Base-by-base conservation (phyloP, 768 basidiomycete genomes). In the Mycena rosella region DNA sequence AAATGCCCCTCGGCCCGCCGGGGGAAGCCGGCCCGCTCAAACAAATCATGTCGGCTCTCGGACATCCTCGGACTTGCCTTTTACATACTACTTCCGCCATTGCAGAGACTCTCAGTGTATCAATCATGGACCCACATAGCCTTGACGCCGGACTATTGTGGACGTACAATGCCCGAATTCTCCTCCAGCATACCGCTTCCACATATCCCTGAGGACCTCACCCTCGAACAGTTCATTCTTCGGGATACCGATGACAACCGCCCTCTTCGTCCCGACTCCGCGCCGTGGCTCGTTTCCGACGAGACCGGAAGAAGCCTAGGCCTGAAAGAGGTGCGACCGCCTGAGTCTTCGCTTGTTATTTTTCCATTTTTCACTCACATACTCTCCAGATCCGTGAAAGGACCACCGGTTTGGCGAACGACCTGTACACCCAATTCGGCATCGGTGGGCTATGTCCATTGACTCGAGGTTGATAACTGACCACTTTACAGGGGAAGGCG, bases 311-410 rank as follows among this genome's bases (percentile, higher is more conserved):
- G 17, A 15, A 32, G 14, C 1, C 3, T 47, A 20, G 1, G 32
- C 22, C 22, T 58, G 30, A 22, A 30, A 30, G 42, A 58, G 24
- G 42, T 45, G 10, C 18, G 44, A 22, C 30, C 15, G 8, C 18
- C 2, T 30, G 2, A 18, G 2, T 13, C n/a, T 45, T 38, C 15
- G n/a, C 38, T 5, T 15, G 32, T 34, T n/a, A n/a, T n/a, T 15
- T 18, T 15, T 40, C 17, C 38, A 15, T 40, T 18, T 18, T 40
- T 36, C 8, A 36, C 8, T 40, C 20, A 22, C 3, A 44, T 51
- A 14, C 17, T 18, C 22, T 27, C 8, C 22, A 61, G 60, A 61
- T 61, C 49, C 60, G 48, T 29, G 49, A 52, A 42, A 36, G 60
- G 27, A 61, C 60, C 7, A n/a, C 38, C 1, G 38, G 48, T 30